Conservation (phyloP, 1,284 basidiomycete genomes). For the Boletus sp. region DNA sequence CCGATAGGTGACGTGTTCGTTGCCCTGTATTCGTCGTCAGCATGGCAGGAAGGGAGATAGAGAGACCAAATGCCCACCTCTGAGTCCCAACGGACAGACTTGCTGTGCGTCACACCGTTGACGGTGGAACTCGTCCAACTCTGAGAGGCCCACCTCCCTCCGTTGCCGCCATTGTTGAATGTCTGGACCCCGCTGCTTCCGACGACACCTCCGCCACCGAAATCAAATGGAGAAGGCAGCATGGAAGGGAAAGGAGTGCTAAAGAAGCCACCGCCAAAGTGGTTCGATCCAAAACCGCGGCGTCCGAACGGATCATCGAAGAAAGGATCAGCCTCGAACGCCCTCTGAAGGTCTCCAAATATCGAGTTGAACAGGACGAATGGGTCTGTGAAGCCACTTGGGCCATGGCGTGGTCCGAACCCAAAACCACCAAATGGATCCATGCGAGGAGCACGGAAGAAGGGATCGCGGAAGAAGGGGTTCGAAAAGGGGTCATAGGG, state of each 20-base stretch:
- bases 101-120: slow-evolving; percentile 62
- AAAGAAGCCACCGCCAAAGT: slow-evolving; percentile 26
- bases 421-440: slow-evolving; percentile 25
- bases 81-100: slow-evolving; percentile 53
- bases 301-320: slow-evolving; percentile 14
- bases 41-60: slow-evolving; percentile 9
- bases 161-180: slow-evolving; percentile 16
- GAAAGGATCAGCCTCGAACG: slow-evolving; percentile 29
- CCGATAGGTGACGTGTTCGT: slow-evolving; percentile 62
- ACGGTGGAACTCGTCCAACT: slow-evolving; percentile 50
- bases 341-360: slow-evolving; percentile 47
- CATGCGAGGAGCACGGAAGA: slow-evolving; percentile 28
- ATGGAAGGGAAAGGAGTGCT: slow-evolving; percentile 10
- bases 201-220: slow-evolving; percentile 16
- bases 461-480: slow-evolving; percentile 32
- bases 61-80: slow-evolving; percentile 38
- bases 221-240: slow-evolving; percentile 12
- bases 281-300: slow-evolving; percentile 21
- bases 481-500: slow-evolving; percentile 31
- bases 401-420: slow-evolving; percentile 23
- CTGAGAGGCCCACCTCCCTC: slow-evolving; percentile 45
- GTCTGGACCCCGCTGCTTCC: slow-evolving; percentile 13
- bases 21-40: slow-evolving; percentile 47
- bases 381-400: slow-evolving; percentile 58
- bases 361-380: slow-evolving; percentile 67